phyloP scores from a whole-genome alignment of 75 land plant genomes.

The Larix kaempferi region DNA sequence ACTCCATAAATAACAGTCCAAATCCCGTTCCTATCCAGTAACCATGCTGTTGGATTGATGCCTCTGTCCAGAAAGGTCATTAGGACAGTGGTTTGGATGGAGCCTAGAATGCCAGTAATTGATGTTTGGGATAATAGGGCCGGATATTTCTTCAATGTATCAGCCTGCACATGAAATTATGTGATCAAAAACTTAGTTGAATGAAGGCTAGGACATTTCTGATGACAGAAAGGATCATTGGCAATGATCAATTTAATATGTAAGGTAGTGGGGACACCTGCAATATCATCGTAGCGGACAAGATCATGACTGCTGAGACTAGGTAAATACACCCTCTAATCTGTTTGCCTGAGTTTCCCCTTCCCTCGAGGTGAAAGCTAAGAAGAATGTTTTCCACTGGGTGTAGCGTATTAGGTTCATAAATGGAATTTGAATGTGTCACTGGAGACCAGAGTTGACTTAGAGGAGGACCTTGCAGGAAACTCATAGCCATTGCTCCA shows the following conservation, averaged over 20 bases:
- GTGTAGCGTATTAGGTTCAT: neutral
- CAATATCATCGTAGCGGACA: conserved; percentile 40
- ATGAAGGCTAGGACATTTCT: neutral
- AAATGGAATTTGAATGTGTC: neutral
- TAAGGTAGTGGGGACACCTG: conserved; percentile 25
- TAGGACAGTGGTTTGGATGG: neutral
- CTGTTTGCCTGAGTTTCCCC: conserved; percentile 2
- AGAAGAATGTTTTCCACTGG: neutral
- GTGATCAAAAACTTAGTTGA: neutral
- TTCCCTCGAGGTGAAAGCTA: neutral
- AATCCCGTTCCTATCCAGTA: neutral
- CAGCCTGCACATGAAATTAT: neutral
- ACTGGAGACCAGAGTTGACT: neutral
- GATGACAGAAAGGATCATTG: neutral
- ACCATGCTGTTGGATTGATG: neutral
- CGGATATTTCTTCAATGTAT: conserved; percentile 8
- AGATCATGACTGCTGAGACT: conserved; percentile 26
- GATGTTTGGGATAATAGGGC: neutral
- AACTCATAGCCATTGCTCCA: conserved; percentile 56
- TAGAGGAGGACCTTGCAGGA: conserved; percentile 27
- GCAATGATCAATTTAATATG: neutral
- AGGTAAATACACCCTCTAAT: conserved; percentile 50
- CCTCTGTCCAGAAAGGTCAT: neutral
- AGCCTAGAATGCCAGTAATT: conserved; percentile 1
- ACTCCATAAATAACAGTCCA: neutral